Evolutionary conservation across 148 eudicot genomes (phyloP).

Genomic region (Bassia scoparia): DNA sequence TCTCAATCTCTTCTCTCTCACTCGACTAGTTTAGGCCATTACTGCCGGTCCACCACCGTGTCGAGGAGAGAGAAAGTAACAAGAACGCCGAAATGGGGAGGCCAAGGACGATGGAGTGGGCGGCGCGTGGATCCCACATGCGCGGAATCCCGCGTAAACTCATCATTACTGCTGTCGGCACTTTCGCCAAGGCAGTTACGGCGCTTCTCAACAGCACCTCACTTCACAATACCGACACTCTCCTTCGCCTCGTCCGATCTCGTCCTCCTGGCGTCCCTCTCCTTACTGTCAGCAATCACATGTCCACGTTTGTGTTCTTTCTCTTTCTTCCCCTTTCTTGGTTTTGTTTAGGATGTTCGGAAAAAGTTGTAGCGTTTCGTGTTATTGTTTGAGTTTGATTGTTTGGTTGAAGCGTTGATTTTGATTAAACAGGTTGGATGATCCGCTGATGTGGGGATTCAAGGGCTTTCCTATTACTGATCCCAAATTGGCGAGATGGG

Average conservation of each 20-base stretch:
- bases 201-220: conserved; percentile 53
- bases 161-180: conserved; percentile 47
- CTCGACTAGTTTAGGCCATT: no score
- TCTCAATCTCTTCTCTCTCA: no score
- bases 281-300: conserved; percentile 91
- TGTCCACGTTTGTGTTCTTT: conserved; percentile 65
- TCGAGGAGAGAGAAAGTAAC: conserved; percentile 8
- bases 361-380: not conserved
- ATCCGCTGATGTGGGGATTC: conserved; percentile 94
- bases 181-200: conserved; percentile 57
- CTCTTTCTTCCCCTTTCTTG: not conserved
- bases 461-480: conserved; percentile 74
- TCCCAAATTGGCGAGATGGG: conserved; percentile 77
- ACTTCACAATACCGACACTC: conserved; percentile 69
- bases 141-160: conserved; percentile 63
- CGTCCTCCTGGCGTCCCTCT: conserved; percentile 77
- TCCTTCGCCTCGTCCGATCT: conserved; percentile 52
- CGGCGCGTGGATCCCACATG: conserved; percentile 63
- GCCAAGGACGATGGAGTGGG: conserved; percentile 73
- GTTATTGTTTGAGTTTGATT: not conserved
- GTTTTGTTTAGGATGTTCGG: not conserved
- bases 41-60: not conserved
- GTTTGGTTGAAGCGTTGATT: conserved; percentile 7
- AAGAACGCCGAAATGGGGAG: conserved; percentile 12
- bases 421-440: conserved; percentile 71